Percentiles rank a stretch among this genome's conserved stretches.
Evolutionary conservation across 306 rosid species (phyloP).

Genomic region (Trifolium pratense): DNA sequence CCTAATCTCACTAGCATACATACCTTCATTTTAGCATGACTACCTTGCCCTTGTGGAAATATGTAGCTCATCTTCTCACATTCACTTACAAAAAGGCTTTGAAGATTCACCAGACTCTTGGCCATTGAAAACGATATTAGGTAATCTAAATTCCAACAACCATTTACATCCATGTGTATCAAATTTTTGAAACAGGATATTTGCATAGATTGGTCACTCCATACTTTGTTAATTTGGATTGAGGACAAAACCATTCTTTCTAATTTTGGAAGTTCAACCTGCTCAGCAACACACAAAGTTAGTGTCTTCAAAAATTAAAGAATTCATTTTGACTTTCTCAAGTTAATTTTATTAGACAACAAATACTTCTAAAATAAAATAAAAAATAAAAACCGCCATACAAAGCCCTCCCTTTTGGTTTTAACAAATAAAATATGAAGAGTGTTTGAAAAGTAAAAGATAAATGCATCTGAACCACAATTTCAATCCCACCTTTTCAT

Average conservation of each 20-base stretch:
- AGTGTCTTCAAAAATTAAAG: neutral
- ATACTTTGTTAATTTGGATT: slow-evolving; percentile 4
- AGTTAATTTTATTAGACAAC: neutral
- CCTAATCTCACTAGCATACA: neutral
- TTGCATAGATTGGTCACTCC: slow-evolving; percentile 26
- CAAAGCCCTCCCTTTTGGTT: neutral
- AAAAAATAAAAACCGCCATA: neutral
- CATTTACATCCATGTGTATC: slow-evolving; percentile 30
- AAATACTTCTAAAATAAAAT: too few relatives aligned
- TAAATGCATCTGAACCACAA: too few relatives aligned
- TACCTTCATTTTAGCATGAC: neutral
- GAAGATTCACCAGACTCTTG: slow-evolving; percentile 35
- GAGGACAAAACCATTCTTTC: slow-evolving; percentile 34
- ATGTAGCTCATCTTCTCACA: slow-evolving; percentile 44
- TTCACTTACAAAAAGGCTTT: slow-evolving; percentile 37
- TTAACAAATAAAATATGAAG: neutral
- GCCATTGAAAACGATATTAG: slow-evolving; percentile 40
- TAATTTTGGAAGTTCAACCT: slow-evolving; percentile 37
- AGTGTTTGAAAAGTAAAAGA: neutral
- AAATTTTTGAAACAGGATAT: slow-evolving; percentile 27
- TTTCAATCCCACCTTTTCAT: neutral
- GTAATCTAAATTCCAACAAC: slow-evolving; percentile 18
- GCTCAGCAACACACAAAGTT: neutral
- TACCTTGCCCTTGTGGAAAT: neutral
- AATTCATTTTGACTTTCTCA: neutral